These are phyloP conservation scores for Paraleonurus japonicus DNA, from an alignment of 257 asterid genomes.

Conservation along the genomic window DNA sequence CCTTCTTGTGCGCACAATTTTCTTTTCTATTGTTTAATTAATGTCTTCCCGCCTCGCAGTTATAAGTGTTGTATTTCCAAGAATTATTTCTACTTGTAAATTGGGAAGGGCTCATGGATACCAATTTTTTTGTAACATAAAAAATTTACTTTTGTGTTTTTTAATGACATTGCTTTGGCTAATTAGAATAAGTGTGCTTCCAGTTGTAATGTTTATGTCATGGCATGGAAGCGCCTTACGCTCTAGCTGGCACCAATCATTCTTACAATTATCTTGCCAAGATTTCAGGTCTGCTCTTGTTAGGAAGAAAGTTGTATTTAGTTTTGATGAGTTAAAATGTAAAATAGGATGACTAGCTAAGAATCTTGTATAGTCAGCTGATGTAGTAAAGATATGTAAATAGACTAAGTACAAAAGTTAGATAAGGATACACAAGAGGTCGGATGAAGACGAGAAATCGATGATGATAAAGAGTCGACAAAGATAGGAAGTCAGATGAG, in stretches of 20 bases:
- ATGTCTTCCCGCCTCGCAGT: constrained; percentile 45
- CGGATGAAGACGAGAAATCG: too few species aligned
- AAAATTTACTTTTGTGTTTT: not conserved
- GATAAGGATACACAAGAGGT: too few species aligned
- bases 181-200: constrained; percentile 30
- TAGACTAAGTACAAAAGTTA: too few species aligned
- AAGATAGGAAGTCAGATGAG: too few species aligned
- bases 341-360: too few species aligned
- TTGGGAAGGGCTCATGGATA: constrained; percentile 10
- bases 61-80: constrained; percentile 37
- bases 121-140: not conserved
- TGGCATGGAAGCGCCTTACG: constrained; percentile 93
- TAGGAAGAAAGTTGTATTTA: too few species aligned
- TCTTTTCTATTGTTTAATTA: constrained; percentile 8
- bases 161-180: constrained; percentile 13
- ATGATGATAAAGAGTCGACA: too few species aligned
- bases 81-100: not conserved
- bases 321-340: too few species aligned
- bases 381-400: too few species aligned
- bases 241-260: constrained; percentile 80
- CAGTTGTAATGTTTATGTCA: constrained; percentile 97
- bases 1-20: not conserved
- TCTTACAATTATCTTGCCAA: constrained; percentile 91
- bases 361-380: too few species aligned
- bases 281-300: constrained; percentile 85